Evolutionary conservation across 331 rosid species (phyloP).

Genomic region (Erythrophleum ivorense): DNA sequence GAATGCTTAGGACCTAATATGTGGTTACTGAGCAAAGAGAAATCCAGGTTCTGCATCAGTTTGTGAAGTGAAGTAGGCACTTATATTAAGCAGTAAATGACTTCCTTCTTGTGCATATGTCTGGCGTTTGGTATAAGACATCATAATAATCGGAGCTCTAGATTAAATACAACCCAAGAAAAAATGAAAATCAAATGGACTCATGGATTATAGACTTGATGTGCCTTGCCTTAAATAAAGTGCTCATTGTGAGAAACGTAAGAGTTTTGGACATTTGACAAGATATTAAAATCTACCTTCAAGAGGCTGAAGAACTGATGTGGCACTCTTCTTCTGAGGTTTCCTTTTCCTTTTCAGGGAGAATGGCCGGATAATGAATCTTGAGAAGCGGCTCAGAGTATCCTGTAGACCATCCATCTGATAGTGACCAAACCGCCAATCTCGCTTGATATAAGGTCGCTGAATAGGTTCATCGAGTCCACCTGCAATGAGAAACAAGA

Average conservation of each 20-base stretch:
- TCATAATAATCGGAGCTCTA: neutral
- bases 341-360: conserved; percentile 50
- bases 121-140: neutral
- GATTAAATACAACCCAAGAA: neutral
- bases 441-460: conserved; percentile 71
- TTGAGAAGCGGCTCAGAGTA: conserved; percentile 67
- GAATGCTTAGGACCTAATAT: conserved; percentile 3
- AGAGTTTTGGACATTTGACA: conserved; percentile 7
- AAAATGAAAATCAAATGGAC: neutral
- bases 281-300: conserved; percentile 43
- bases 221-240: conserved; percentile 14
- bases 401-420: conserved; percentile 95
- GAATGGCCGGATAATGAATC: conserved; percentile 58
- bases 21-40: neutral
- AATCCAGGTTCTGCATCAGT: neutral
- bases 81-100: neutral
- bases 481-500: conserved; percentile 54
- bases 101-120: neutral
- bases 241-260: neutral
- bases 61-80: neutral
- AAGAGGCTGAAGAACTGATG: conserved; percentile 69
- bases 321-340: conserved; percentile 48
- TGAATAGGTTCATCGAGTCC: conserved; percentile 86
- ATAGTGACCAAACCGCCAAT: conserved; percentile 96
- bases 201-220: neutral